Percentiles rank a stretch among this genome's conserved stretches.
Evolutionary conservation across 192 early-diverging fungal species (phyloP).

Genomic region (Coemansia sp.): DNA sequence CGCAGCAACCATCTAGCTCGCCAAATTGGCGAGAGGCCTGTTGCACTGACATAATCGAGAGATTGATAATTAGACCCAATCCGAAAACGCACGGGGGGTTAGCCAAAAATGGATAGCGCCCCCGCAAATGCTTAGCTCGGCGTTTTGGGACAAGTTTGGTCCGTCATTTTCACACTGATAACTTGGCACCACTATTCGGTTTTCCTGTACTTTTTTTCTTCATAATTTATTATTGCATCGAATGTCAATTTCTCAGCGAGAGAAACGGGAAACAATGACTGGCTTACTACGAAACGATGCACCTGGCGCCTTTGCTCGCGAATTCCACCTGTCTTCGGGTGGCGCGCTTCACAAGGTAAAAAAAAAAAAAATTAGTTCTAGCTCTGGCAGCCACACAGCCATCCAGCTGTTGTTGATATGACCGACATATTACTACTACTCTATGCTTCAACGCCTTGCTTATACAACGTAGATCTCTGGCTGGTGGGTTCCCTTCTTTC

Average conservation of each 20-base stretch:
- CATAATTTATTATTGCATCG: conserved; percentile 3
- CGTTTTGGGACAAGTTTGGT: conserved; percentile 22
- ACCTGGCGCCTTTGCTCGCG: conserved; percentile 18
- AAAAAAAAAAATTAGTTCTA: neutral
- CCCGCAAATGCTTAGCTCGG: neutral
- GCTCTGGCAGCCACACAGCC: neutral
- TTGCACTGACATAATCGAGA: conserved; percentile 54
- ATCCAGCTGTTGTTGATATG: neutral
- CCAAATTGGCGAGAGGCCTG: conserved; percentile 13
- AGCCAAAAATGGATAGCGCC: conserved; percentile 10
- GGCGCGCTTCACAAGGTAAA: conserved; percentile 44
- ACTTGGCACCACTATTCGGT: neutral
- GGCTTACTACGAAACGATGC: conserved; percentile 28
- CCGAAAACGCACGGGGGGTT: neutral
- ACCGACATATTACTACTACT: neutral
- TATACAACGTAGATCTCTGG: conserved; percentile 43
- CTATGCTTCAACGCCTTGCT: neutral
- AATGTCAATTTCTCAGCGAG: conserved; percentile 7
- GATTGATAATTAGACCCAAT: conserved; percentile 23
- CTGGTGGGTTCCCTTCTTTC: conserved; percentile 57
- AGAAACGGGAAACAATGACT: conserved; percentile 19
- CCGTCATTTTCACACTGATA: neutral
- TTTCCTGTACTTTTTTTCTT: conserved; percentile 4
- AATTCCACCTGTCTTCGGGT: conserved; percentile 42
- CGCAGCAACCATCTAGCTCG: conserved; percentile 34